These are phyloP conservation scores for Colletotrichum costaricense DNA, from an alignment of 2,329 filamentous ascomycete species.

Conservation along the genomic window DNA sequence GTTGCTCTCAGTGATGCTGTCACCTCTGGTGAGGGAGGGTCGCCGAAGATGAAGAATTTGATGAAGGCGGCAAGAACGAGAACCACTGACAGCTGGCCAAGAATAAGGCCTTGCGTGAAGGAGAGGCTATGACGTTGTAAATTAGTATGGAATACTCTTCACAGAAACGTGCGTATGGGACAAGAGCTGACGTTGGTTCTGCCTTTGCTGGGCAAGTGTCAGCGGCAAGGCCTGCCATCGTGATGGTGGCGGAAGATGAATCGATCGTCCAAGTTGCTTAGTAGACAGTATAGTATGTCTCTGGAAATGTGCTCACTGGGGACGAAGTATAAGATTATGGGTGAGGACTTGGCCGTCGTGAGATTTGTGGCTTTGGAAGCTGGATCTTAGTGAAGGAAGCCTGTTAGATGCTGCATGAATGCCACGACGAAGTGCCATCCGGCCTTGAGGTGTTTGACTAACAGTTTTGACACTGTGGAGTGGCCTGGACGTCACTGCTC, in stretches of 20 bases:
- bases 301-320: background rate
- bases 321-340: background rate
- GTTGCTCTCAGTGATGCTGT: slow-evolving; percentile 81
- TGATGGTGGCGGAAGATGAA: background rate
- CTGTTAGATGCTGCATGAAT: background rate
- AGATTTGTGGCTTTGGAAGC: background rate
- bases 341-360: background rate
- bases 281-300: no score
- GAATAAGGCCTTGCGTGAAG: slow-evolving; percentile 92
- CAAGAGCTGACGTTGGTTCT: slow-evolving; percentile 36
- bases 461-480: slow-evolving; percentile 3
- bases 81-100: slow-evolving; percentile 93
- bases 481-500: background rate
- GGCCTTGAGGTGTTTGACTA: background rate
- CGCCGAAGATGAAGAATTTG: slow-evolving; percentile 99
- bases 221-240: slow-evolving; percentile 33
- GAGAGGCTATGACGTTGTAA: slow-evolving; percentile 69
- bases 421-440: background rate
- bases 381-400: background rate
- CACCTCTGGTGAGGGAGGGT: slow-evolving; percentile 85
- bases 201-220: slow-evolving; percentile 47
- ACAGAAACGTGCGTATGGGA: background rate
- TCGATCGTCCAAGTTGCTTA: background rate
- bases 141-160: background rate
- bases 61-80: slow-evolving; percentile 94